phyloP scores from a whole-genome alignment of 768 basidiomycete species.

The Thelephora ganbajun region DNA sequence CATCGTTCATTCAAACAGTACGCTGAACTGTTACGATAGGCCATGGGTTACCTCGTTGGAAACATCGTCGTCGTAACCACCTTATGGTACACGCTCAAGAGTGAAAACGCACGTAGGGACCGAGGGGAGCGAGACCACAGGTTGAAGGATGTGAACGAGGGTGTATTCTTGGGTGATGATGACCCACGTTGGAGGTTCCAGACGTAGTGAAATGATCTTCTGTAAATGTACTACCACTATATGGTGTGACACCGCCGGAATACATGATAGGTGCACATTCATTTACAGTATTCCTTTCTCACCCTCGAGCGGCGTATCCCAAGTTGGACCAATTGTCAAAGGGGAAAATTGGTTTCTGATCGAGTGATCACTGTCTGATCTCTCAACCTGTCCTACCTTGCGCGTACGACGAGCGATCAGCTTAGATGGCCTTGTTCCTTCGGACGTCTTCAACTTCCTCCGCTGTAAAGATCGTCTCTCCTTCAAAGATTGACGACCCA shows the following conservation, averaged over 20 bases:
- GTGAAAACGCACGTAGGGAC: constrained; percentile 50
- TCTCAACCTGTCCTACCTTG: neutral
- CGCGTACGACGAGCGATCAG: too few relatives aligned
- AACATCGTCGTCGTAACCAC: constrained; percentile 26
- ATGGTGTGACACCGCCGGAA: too few relatives aligned
- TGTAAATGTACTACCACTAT: too few relatives aligned
- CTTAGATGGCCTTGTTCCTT: constrained; percentile 60
- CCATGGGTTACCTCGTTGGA: constrained; percentile 29
- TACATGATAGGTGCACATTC: too few relatives aligned
- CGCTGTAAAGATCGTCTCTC: constrained; percentile 63
- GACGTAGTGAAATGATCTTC: too few relatives aligned
- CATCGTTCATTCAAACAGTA: neutral
- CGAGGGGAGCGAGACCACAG: constrained; percentile 58
- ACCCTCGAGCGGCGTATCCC: too few relatives aligned
- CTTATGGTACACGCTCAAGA: constrained; percentile 28
- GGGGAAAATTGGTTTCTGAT: too few relatives aligned
- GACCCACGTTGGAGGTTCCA: too few relatives aligned
- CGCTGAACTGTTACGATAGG: constrained; percentile 46
- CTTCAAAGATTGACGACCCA: constrained; percentile 21
- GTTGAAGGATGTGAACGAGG: constrained; percentile 32
- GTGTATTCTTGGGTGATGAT: too few relatives aligned
- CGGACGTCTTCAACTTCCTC: constrained; percentile 38
- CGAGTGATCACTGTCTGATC: too few relatives aligned
- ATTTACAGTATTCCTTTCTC: too few relatives aligned
- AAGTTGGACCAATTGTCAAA: too few relatives aligned